A percentile compares a stretch with the other conserved stretches of the same genome.
Conservation (phyloP, 805 yeast genomes). For the Yarrowia sp. region DNA sequence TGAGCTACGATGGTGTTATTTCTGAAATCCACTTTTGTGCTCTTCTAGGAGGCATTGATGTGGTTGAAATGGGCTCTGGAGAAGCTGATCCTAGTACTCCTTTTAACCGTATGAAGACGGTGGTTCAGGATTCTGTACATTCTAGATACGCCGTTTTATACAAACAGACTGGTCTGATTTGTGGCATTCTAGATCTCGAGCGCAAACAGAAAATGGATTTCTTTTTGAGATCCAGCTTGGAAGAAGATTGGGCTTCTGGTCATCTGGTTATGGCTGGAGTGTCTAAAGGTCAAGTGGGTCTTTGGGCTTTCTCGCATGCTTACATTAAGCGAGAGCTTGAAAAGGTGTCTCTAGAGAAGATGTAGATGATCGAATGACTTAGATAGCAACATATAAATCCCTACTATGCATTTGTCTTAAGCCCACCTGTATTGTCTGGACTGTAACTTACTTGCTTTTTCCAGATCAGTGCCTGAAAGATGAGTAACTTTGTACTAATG, state of each 20-base stretch:
- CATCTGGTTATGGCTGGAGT: slow-evolving; percentile 20
- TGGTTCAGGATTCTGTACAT: background rate
- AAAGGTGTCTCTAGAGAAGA: background rate
- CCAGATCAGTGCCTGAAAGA: background rate
- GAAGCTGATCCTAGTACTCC: slow-evolving; percentile 2
- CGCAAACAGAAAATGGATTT: slow-evolving; percentile 1
- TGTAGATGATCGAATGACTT: background rate
- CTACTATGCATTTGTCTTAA: background rate
- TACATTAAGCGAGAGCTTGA: background rate
- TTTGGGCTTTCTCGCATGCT: background rate
- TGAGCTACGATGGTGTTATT: background rate
- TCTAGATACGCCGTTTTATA: background rate
- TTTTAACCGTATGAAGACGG: slow-evolving; percentile 9
- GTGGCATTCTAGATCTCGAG: background rate
- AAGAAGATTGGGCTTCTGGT: slow-evolving; percentile 5
- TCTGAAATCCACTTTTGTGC: slow-evolving; percentile 6
- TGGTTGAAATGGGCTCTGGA: background rate
- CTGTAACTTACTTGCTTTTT: background rate
- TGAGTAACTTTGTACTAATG: background rate
- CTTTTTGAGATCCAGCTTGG: background rate
- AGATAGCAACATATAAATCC: too few relatives aligned
- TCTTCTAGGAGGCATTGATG: background rate
- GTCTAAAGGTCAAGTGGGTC: background rate
- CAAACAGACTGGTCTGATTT: background rate
- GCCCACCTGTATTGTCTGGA: background rate